These are phyloP conservation scores for Fusarium brevicatenulatum DNA, from an alignment of 2,329 filamentous ascomycete species.

Conservation along the genomic window DNA sequence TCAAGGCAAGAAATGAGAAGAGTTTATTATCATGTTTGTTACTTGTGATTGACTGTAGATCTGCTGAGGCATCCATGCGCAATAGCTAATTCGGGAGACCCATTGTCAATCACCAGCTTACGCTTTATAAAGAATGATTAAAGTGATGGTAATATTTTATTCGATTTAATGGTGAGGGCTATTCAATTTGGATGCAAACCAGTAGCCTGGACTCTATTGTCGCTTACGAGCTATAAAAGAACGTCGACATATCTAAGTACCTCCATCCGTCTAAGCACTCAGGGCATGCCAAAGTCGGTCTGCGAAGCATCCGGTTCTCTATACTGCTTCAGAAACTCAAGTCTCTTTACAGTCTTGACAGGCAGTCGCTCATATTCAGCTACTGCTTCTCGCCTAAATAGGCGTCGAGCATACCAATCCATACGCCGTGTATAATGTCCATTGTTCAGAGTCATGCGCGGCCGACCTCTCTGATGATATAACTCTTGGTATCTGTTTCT, in stretches of 20 bases:
- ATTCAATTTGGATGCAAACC: no score
- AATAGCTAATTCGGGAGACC: no score
- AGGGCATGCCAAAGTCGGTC: background rate
- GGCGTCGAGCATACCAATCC: background rate
- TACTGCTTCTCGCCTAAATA: fast-evolving
- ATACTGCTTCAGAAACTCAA: background rate
- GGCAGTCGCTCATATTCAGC: fast-evolving
- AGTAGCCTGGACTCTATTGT: background rate
- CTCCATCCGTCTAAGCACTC: no score
- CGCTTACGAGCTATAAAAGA: background rate
- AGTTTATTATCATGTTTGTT: fast-evolving
- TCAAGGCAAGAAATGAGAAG: fast-evolving
- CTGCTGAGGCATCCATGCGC: background rate
- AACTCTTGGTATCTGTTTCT: background rate
- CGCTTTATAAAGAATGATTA: no score
- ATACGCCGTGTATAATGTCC: background rate
- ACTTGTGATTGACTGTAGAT: background rate
- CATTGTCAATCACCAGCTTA: no score
- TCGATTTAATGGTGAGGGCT: no score
- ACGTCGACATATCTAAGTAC: background rate
- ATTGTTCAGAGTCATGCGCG: background rate
- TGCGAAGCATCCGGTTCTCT: background rate
- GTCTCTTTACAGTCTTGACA: background rate
- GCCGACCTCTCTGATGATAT: background rate
- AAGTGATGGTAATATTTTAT: background rate